Conservation (phyloP, 805 yeast genomes). For the Kuraishia hungarica region DNA sequence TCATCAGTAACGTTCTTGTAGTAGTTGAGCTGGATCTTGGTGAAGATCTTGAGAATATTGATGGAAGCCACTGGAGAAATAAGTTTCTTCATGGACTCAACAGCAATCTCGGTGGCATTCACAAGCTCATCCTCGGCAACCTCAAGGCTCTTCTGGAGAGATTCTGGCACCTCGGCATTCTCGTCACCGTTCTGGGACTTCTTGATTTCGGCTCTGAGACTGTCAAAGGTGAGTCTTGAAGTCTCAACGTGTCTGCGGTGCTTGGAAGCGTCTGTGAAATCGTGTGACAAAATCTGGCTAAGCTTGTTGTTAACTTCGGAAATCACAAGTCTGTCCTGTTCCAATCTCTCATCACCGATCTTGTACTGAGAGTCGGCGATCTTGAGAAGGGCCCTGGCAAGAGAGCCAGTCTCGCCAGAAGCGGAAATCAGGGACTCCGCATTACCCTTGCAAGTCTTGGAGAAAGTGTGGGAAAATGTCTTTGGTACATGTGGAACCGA, state of each 20-base stretch:
- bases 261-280: conserved; percentile 51
- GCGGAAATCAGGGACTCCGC: conserved; percentile 30
- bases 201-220: conserved; percentile 52
- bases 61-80: conserved; percentile 61
- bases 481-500: conserved; percentile 39
- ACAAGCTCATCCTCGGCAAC: conserved; percentile 71
- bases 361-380: conserved; percentile 49
- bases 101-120: conserved; percentile 69
- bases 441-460: conserved; percentile 45
- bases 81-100: conserved; percentile 66
- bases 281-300: conserved; percentile 41
- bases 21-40: conserved; percentile 61
- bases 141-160: conserved; percentile 43
- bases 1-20: conserved; percentile 43
- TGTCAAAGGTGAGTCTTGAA: conserved; percentile 63
- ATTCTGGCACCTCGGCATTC: conserved; percentile 35
- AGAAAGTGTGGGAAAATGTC: conserved; percentile 66
- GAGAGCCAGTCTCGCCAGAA: conserved; percentile 20
- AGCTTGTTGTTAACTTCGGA: conserved; percentile 51
- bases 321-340: conserved; percentile 58
- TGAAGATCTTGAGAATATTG: conserved; percentile 55
- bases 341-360: conserved; percentile 60
- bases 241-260: conserved; percentile 62
- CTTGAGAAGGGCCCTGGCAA: conserved; percentile 44
- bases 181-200: conserved; percentile 24